phyloP scores from a whole-genome alignment of 2,329 filamentous ascomycete genomes.

The Boeremia exigua region DNA sequence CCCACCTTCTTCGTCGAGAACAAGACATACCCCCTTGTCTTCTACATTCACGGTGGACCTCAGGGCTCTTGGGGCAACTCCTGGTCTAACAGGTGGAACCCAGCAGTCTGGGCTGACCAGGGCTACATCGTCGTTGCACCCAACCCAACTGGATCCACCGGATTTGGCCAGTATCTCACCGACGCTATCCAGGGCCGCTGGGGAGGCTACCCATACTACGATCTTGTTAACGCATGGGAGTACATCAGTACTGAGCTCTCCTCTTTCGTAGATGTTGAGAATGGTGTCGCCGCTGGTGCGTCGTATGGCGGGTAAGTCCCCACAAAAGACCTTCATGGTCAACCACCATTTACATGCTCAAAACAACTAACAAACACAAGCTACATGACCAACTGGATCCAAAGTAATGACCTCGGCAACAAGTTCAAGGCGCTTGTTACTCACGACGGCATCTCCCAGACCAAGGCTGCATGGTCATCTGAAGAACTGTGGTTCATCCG shows the following conservation, averaged over 20 bases:
- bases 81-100: slow-evolving; percentile 87
- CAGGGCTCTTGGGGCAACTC: slow-evolving; percentile 75
- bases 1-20: slow-evolving; percentile 68
- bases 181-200: slow-evolving; percentile 80
- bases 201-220: slow-evolving; percentile 85
- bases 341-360: no score
- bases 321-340: no score
- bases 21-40: slow-evolving; percentile 79
- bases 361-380: no score
- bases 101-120: slow-evolving; percentile 83
- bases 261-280: slow-evolving; percentile 69
- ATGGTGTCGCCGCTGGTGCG: slow-evolving; percentile 77
- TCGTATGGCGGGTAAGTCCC: slow-evolving; percentile 44
- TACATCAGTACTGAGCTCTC: slow-evolving; percentile 68
- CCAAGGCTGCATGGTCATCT: slow-evolving; percentile 52
- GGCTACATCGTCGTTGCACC: slow-evolving; percentile 83
- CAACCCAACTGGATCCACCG: slow-evolving; percentile 85
- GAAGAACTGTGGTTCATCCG: slow-evolving; percentile 61
- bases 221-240: slow-evolving; percentile 80
- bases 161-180: slow-evolving; percentile 78
- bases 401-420: slow-evolving; percentile 80
- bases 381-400: slow-evolving; percentile 76
- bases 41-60: slow-evolving; percentile 83
- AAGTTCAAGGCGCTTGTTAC: slow-evolving; percentile 88
- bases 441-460: slow-evolving; percentile 83